Percentiles rank a stretch among this genome's conserved stretches.
Conservation (phyloP, 139 green algal genomes). For the Chlorella vulgaris region DNA sequence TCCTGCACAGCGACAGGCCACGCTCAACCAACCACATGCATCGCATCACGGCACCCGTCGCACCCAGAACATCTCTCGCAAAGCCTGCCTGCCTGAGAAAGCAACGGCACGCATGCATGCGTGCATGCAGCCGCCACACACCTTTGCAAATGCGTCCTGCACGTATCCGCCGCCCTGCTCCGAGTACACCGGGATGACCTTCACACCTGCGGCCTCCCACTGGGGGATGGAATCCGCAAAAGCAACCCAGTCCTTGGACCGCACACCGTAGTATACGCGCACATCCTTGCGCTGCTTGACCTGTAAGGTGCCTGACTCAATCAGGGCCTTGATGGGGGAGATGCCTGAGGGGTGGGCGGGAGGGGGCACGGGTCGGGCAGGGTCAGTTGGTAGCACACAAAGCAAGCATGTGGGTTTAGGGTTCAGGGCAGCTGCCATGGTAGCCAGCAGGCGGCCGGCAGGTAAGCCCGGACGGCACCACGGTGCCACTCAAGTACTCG, state of each 20-base stretch:
- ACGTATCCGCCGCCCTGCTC: constrained; percentile 65
- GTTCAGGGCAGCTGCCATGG: no score
- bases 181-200: constrained; percentile 67
- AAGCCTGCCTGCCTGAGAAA: no score
- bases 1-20: constrained; percentile 1
- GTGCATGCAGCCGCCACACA: background rate
- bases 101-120: no score
- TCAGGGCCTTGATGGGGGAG: constrained; percentile 78
- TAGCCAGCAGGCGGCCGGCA: background rate
- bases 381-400: no score
- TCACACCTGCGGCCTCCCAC: constrained; percentile 73
- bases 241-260: constrained; percentile 41
- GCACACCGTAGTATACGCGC: constrained; percentile 81
- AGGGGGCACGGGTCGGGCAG: no score
- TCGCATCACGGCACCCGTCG: background rate
- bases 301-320: constrained; percentile 69
- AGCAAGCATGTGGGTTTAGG: no score
- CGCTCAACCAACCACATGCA: background rate
- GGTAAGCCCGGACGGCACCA: background rate
- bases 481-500: no score
- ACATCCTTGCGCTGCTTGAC: constrained; percentile 54
- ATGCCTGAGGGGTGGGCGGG: constrained; percentile 55
- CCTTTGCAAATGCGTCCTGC: constrained; percentile 75
- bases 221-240: constrained; percentile 53
- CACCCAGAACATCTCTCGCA: background rate